phyloP scores from a whole-genome alignment of 805 yeast genomes.

The Candida jianshihensis region DNA sequence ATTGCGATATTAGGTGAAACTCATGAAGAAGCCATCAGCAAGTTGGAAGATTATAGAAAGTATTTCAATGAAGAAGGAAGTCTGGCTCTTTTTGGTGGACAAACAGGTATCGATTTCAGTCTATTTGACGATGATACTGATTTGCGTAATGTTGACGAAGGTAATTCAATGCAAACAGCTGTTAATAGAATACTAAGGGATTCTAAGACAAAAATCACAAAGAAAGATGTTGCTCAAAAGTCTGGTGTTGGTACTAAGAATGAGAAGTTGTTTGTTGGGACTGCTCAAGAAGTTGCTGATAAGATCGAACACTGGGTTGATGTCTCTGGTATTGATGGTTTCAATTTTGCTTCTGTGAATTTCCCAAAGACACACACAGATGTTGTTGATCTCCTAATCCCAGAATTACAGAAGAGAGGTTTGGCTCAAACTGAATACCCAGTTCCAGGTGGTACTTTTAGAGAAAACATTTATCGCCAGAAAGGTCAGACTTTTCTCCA shows the following conservation, averaged over 20 bases:
- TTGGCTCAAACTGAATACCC: slow-evolving; percentile 29
- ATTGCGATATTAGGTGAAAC: slow-evolving; percentile 30
- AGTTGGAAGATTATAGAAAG: slow-evolving; percentile 23
- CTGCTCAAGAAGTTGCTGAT: slow-evolving; percentile 32
- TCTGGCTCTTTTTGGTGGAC: slow-evolving; percentile 36
- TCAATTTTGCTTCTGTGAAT: slow-evolving; percentile 30
- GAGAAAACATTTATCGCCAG: slow-evolving; percentile 24
- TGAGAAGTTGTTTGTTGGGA: slow-evolving; percentile 25
- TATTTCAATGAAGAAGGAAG: slow-evolving; percentile 33
- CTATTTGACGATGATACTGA: neutral
- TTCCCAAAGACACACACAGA: slow-evolving; percentile 34
- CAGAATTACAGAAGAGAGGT: slow-evolving; percentile 29
- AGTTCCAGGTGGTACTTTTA: slow-evolving; percentile 27
- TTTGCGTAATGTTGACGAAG: slow-evolving; percentile 11
- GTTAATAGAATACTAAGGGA: slow-evolving; percentile 23
- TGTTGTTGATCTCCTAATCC: slow-evolving; percentile 29
- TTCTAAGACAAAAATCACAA: slow-evolving; percentile 5
- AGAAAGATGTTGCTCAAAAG: slow-evolving; percentile 19
- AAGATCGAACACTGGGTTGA: slow-evolving; percentile 33
- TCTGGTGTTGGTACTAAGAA: slow-evolving; percentile 19
- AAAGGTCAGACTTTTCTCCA: slow-evolving; percentile 13
- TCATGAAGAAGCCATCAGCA: slow-evolving; percentile 31
- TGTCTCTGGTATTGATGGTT: slow-evolving; percentile 34
- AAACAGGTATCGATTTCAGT: slow-evolving; percentile 33
- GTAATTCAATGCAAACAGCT: slow-evolving; percentile 26